Conservation (phyloP, 192 early-diverging fungal species). For the Coemansia sp. region DNA sequence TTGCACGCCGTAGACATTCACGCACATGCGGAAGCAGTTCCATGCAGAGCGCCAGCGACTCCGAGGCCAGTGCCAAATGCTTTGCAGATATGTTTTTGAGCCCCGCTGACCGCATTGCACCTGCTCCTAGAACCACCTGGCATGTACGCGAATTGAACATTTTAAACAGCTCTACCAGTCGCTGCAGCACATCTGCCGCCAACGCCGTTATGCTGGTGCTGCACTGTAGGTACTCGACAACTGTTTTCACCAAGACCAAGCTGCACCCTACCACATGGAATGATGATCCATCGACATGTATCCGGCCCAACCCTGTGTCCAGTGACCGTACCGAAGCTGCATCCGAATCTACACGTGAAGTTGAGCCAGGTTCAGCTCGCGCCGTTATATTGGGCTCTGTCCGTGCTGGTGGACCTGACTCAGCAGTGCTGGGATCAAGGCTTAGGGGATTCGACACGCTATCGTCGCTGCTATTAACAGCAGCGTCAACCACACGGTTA, state of each 20-base stretch:
- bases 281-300: slow-evolving; percentile 71
- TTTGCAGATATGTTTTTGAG: slow-evolving; percentile 96
- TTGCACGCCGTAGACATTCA: slow-evolving; percentile 65
- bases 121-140: slow-evolving; percentile 97
- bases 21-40: slow-evolving; percentile 82
- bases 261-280: slow-evolving; percentile 90
- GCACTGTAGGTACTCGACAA: slow-evolving; percentile 89
- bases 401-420: not conserved
- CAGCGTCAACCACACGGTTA: slow-evolving; percentile 64
- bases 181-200: slow-evolving; percentile 83
- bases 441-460: slow-evolving; percentile 1
- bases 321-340: slow-evolving; percentile 37
- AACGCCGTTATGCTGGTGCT: slow-evolving; percentile 74
- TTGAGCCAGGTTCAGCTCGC: not conserved
- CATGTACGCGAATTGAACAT: slow-evolving; percentile 93
- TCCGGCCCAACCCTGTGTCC: slow-evolving; percentile 57
- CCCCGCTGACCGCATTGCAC: slow-evolving; percentile 95
- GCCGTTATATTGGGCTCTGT: not conserved
- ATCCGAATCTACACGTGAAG: slow-evolving; percentile 35
- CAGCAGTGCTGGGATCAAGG: slow-evolving; percentile 2
- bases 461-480: slow-evolving; percentile 3
- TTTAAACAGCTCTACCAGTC: slow-evolving; percentile 78
- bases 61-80: slow-evolving; percentile 91
- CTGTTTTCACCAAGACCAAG: slow-evolving; percentile 82
- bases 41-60: slow-evolving; percentile 85